Evolutionary conservation across 352 stramenopile species (phyloP).

Genomic region (Saprolegnia parasitica): DNA sequence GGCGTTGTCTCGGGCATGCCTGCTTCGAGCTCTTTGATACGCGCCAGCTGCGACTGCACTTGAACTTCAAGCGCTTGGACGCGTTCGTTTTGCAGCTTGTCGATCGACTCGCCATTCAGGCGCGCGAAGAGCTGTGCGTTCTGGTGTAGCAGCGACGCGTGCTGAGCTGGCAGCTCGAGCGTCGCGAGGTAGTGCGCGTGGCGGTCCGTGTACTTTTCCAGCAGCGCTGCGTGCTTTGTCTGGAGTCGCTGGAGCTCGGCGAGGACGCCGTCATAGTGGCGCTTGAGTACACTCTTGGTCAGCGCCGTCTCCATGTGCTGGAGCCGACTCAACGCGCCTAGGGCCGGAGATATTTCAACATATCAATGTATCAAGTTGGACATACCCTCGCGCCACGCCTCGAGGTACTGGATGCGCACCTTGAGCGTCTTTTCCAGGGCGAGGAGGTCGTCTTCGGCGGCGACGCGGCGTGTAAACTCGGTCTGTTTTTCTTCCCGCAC

Average conservation of each 20-base stretch:
- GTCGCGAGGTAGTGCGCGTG: constrained; percentile 49
- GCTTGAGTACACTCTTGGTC: constrained; percentile 53
- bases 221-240: constrained; percentile 40
- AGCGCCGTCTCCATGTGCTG: constrained; percentile 56
- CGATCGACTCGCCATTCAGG: constrained; percentile 23
- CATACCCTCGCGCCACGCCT: constrained; percentile 74
- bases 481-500: constrained; percentile 45
- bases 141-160: constrained; percentile 45
- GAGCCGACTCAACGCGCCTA: constrained; percentile 57
- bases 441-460: constrained; percentile 69
- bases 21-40: constrained; percentile 50
- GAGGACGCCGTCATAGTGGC: constrained; percentile 44
- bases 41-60: constrained; percentile 37
- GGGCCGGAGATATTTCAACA: not conserved
- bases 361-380: not conserved
- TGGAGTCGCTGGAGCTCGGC: constrained; percentile 35
- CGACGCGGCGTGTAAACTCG: constrained; percentile 33
- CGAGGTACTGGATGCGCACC: constrained; percentile 84
- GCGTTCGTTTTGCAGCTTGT: constrained; percentile 27
- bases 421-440: constrained; percentile 87
- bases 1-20: constrained; percentile 2
- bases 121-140: constrained; percentile 47
- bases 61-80: constrained; percentile 53
- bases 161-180: constrained; percentile 43
- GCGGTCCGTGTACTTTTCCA: constrained; percentile 42